Base-by-base conservation (phyloP, 768 basidiomycete species). In the Trametes cubensis region DNA sequence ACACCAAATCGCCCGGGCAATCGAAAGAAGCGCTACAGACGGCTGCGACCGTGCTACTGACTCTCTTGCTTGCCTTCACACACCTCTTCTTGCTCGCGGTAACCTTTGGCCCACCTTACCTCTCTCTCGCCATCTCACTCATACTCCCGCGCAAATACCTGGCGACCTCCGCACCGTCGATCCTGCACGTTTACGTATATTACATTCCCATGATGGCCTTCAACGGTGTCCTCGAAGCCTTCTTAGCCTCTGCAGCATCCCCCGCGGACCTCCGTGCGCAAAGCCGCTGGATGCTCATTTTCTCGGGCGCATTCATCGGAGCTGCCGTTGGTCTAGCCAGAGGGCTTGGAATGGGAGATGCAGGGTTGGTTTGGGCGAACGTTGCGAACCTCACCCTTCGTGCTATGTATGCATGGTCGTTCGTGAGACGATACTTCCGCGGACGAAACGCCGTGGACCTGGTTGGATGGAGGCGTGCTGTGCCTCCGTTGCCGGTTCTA, bases 191-290 rank as follows among this genome's bases (percentile, higher is more conserved):
- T 0, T 99, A 95, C 85, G 74, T 93, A 23, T 89, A 84, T 79
- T 96, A 95, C 67, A 88, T 98, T 66, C 97, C 97, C 0, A 82
- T 90, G 21, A 82, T 99, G 69, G 90, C 90, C 6, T 76, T 94
- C 66, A 99, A 99, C 70, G 97, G 97, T 2, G 84, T 92, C 0
- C 76, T 96, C 18, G 97, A 99, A 71, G 93, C 95, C 0, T 95
- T 97, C 73, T 80, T 96, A 66, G 85, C 90, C 3, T 89, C 92
- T 57, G 86, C 88, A 2, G 91, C 94, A 1, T 79, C 80, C 1
- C 80, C 88, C 0, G 67, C 73, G 1, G 88, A 95, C 72, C 75
- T 99, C 11, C 83, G 78, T 48, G 72, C 70, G 7, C 94, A 96
- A 73, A 89, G 87, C 67, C 79, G 85, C 81, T 92, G 88, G 85